These are phyloP conservation scores for Acorus gramineus DNA, from an alignment of 106 monocot genomes.

Conservation along the genomic window DNA sequence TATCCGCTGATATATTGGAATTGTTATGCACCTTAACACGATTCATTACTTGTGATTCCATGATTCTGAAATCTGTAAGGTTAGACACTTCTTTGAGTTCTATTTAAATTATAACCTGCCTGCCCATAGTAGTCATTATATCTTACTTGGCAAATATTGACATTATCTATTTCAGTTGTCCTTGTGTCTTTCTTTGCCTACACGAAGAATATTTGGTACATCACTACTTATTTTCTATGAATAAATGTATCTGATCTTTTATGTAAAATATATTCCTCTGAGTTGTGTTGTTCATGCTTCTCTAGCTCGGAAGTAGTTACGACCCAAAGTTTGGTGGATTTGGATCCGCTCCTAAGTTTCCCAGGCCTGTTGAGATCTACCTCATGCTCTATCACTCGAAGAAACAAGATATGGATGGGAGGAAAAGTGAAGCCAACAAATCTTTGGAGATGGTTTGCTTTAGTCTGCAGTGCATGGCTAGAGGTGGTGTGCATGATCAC, in stretches of 20 bases:
- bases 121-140: too few relatives aligned
- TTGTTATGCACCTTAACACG: too few relatives aligned
- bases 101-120: too few relatives aligned
- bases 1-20: too few relatives aligned
- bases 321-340: constrained; percentile 89
- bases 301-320: constrained; percentile 56
- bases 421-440: constrained; percentile 41
- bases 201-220: too few relatives aligned
- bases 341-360: constrained; percentile 91
- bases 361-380: constrained; percentile 75
- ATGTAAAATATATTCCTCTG: not conserved
- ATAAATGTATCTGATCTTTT: not conserved
- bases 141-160: too few relatives aligned
- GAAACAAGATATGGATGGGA: constrained; percentile 40
- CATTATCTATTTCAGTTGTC: too few relatives aligned
- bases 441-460: constrained; percentile 48
- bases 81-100: too few relatives aligned
- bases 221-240: not conserved
- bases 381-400: constrained; percentile 75
- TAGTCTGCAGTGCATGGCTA: constrained; percentile 84
- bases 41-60: too few relatives aligned
- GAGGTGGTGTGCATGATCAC: constrained; percentile 94
- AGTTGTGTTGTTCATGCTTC: not conserved
- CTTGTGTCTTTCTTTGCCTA: too few relatives aligned
- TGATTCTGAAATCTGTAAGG: too few relatives aligned